Base-by-base conservation (phyloP, 1,284 basidiomycete species). In the Ustilago cynodontis region DNA sequence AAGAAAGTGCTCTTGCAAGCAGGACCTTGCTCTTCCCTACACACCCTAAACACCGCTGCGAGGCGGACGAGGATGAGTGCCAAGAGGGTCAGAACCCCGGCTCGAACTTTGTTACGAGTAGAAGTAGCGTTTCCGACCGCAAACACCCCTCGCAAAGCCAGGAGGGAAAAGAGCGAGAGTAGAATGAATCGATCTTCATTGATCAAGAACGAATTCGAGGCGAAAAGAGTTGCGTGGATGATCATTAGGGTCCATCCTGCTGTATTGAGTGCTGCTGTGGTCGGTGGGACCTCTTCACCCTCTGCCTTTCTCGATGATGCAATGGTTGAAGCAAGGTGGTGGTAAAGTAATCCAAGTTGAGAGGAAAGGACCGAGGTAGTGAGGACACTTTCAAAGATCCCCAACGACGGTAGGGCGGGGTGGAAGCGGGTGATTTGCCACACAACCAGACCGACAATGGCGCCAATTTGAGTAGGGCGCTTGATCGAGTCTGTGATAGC, bases 11-110 rank as follows among this genome's bases (percentile, higher is more conserved):
- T 96, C 87, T 82, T 91, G 93, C 13, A 94, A 86, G 1, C 92
- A 0, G 93, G 92, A 52, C 93, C 92, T 86, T 98, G 96, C 85
- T 99, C 97, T 85, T 99, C 97, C 59, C 97, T 88, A 84, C 96
- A 99, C 0, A 95, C 91, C 0, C 66, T 94, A 93, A 82, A 92
- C 92, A 61, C 90, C 85, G 91, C 89, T 83, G 94, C 92, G 14
- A 93, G 82, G 11, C 95, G 90, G 6, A 92, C 89, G 69, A 92
- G 91, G n/a, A 90, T 79, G 0, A 92, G 90, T 70, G 92, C 91
- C 3, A 92, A 82, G 3, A 89, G 79, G 10, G 91, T 90, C 81
- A 93, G 92, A 0, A 90, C 88, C 10, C 94, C 87, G 59, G 96
- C 92, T 41, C 93, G 91, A 61, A 89, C 87, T n/a, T 93, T 91